phyloP scores from a whole-genome alignment of 495 filamentous ascomycete genomes.

The Penicillium malachiteum region DNA sequence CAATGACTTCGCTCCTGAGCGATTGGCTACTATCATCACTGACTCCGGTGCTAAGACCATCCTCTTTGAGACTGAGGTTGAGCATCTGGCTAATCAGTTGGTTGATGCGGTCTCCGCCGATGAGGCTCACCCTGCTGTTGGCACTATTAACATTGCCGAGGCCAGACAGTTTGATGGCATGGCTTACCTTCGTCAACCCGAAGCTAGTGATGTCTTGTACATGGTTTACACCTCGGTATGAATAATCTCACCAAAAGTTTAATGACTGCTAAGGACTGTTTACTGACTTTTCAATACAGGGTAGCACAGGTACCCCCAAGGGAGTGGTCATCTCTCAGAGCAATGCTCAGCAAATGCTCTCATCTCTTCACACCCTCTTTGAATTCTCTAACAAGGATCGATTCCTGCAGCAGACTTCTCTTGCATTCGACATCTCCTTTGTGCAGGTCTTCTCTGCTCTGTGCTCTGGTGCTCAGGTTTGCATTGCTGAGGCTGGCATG shows the following conservation, averaged over 20 bases:
- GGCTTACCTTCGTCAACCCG: background rate
- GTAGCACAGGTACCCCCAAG: background rate
- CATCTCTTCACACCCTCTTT: background rate
- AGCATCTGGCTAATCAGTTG: background rate
- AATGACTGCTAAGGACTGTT: background rate
- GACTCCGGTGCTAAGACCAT: background rate
- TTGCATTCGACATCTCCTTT: background rate
- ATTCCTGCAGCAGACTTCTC: background rate
- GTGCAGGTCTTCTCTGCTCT: background rate
- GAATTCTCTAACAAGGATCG: background rate
- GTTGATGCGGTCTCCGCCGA: background rate
- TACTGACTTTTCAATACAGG: background rate
- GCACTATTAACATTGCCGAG: background rate
- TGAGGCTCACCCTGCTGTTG: background rate
- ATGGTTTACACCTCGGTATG: background rate
- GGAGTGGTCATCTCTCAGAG: background rate
- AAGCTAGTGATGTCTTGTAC: background rate
- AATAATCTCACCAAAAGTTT: too few relatives aligned
- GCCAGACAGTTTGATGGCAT: background rate
- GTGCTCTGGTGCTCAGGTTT: background rate
- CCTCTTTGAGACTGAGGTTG: background rate
- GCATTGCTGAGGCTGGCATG: background rate
- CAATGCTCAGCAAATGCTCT: background rate
- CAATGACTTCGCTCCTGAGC: background rate
- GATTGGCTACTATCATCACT: background rate